Base-by-base conservation (phyloP, 2,329 filamentous ascomycete genomes). In the Pestalotiopsis sp. region DNA sequence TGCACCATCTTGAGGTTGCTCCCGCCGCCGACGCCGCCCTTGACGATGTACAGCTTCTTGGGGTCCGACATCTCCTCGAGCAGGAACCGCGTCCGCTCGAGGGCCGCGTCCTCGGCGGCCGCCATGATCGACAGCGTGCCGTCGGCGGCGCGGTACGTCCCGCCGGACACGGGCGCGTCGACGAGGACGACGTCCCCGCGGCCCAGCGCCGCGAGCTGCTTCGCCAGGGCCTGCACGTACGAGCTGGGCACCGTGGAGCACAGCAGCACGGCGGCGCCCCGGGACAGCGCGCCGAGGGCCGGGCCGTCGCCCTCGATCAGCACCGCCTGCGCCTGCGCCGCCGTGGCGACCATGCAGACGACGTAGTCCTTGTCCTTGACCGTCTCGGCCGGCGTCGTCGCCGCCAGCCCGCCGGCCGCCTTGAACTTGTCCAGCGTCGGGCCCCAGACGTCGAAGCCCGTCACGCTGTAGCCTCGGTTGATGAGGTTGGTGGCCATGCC, bases 121-220 rank as follows among this genome's bases (percentile, higher is more conserved):
- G 91, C 91, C 87, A 95, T 93, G 76, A 95, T 94, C 6, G 91
- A 92, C 57, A 94, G 81, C 0, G 91, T 93, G 3, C 92, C 92
- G 63, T 91, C 87, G 0, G 90, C 91, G 1, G 92, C 92, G 41
- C 92, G 85, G 11, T 86, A 83, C 0, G 90, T 88, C 1, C 92
- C 92, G 0, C 92, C 92, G 0, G 91, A 93, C 0, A 94, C 92
- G 0, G 92, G 92, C 25, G 87, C 86, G 78, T 94, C 92, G 64
- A 95, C 86, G 65, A 94, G 86, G 64, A 84, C 82, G 38, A 94
- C 85, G 75, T 94, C 92, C 2, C 79, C 77, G 6, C 92, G 84
- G 12, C 87, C 87, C 39, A 84, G 79, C 11, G 84, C 81, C 65
- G 82, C 81, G 2, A 94, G 82, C 72, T 90, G 81, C 66, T 83